These are phyloP conservation scores for Penicillium glabrum DNA, from an alignment of 2,329 filamentous ascomycete species.

Conservation along the genomic window DNA sequence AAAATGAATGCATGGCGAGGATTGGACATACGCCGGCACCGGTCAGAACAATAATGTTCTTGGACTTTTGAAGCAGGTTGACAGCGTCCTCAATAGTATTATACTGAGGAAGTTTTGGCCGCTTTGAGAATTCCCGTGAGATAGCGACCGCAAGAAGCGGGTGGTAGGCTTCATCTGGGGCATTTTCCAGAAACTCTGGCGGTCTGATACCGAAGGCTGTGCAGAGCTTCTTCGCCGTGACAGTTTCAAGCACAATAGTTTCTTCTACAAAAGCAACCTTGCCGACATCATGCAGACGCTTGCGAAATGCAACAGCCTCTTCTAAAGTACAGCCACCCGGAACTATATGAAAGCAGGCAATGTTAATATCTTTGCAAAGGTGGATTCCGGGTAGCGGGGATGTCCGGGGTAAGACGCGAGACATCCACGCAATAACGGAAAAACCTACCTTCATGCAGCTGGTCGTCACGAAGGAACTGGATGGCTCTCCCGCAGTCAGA, in stretches of 20 bases:
- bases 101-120: slow-evolving; percentile 74
- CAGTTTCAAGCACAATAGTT: slow-evolving; percentile 66
- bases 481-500: slow-evolving; percentile 65
- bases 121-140: slow-evolving; percentile 75
- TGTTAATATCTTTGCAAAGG: slow-evolving; percentile 13
- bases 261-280: slow-evolving; percentile 72
- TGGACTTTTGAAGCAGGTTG: slow-evolving; percentile 66
- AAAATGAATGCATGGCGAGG: neutral
- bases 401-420: slow-evolving; percentile 17
- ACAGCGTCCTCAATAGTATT: slow-evolving; percentile 90
- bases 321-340: slow-evolving; percentile 63
- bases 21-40: slow-evolving; percentile 67
- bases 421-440: slow-evolving; percentile 26
- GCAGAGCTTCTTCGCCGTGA: slow-evolving; percentile 79
- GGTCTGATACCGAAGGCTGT: slow-evolving; percentile 80
- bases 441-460: slow-evolving; percentile 47
- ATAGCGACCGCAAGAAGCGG: slow-evolving; percentile 74
- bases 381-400: slow-evolving; percentile 21
- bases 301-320: slow-evolving; percentile 67
- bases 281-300: slow-evolving; percentile 73
- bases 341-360: slow-evolving; percentile 23
- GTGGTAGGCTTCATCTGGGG: slow-evolving; percentile 73
- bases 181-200: slow-evolving; percentile 70
- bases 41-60: slow-evolving; percentile 90
- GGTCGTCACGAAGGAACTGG: slow-evolving; percentile 57